Percentiles rank a stretch among this genome's conserved stretches.
Evolutionary conservation across 192 early-diverging fungal species (phyloP).

Genomic region (Umbelopsis sp.): DNA sequence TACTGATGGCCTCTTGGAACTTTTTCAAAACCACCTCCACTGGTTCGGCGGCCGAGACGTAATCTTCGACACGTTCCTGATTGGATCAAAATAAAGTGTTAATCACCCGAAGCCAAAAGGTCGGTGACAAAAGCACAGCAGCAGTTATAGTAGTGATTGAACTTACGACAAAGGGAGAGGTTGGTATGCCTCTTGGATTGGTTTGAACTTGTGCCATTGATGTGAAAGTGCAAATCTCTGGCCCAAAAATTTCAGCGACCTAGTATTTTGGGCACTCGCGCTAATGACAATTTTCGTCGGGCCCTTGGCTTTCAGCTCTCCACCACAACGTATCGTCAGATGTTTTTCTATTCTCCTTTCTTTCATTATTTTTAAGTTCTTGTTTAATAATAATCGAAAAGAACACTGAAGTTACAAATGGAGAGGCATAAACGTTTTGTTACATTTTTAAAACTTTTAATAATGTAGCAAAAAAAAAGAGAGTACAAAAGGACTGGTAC

Average conservation of each 20-base stretch:
- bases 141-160: conserved; percentile 2
- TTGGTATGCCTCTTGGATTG: conserved; percentile 95
- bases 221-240: not conserved
- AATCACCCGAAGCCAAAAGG: not conserved
- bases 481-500: conserved; percentile 22
- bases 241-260: not conserved
- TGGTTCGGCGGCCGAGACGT: conserved; percentile 69
- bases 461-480: conserved; percentile 8
- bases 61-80: conserved; percentile 88
- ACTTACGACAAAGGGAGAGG: conserved; percentile 90
- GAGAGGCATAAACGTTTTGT: not conserved
- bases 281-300: too few species aligned
- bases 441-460: not conserved
- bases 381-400: too few species aligned
- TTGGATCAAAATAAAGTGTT: not conserved
- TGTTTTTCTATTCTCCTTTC: too few species aligned
- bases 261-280: not conserved
- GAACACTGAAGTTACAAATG: not conserved
- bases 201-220: conserved; percentile 53
- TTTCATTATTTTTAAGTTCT: too few species aligned
- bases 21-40: conserved; percentile 88
- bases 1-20: conserved; percentile 92
- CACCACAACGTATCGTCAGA: too few species aligned
- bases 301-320: too few species aligned
- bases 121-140: not conserved